phyloP scores from a whole-genome alignment of 495 filamentous ascomycete species.

The Annulohypoxylon stygium region DNA sequence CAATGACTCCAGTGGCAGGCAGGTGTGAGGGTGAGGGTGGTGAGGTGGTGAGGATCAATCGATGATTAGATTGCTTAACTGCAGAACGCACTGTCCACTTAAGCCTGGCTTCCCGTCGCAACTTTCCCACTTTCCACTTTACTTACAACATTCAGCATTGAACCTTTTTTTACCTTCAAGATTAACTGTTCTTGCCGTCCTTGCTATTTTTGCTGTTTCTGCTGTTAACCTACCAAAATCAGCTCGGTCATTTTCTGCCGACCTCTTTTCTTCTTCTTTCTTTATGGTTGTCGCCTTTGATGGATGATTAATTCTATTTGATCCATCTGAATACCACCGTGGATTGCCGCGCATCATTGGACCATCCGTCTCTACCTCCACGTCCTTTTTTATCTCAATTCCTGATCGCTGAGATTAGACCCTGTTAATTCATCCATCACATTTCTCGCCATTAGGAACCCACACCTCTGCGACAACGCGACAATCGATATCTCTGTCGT shows the following conservation, averaged over 20 bases:
- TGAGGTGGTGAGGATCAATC: not conserved
- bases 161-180: constrained; percentile 4
- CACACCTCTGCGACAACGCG: constrained; percentile 6
- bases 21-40: no score
- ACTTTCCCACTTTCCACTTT: constrained; percentile 18
- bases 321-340: constrained; percentile 2
- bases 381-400: constrained; percentile 12
- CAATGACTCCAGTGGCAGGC: not conserved
- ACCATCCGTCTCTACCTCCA: not conserved
- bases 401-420: constrained; percentile 11
- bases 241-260: constrained; percentile 20
- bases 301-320: no score
- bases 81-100: constrained; percentile 34
- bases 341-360: constrained; percentile 28
- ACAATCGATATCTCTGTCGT: not conserved
- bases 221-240: constrained; percentile 5
- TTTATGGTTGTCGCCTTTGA: constrained; percentile 16
- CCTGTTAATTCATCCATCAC: constrained; percentile 2
- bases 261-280: constrained; percentile 18
- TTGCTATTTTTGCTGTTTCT: no score
- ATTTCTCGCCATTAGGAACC: not conserved
- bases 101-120: constrained; percentile 18
- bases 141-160: not conserved
- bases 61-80: constrained; percentile 26
- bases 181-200: not conserved